phyloP scores from a whole-genome alignment of 148 eudicot genomes.

The Diospyros kaki region DNA sequence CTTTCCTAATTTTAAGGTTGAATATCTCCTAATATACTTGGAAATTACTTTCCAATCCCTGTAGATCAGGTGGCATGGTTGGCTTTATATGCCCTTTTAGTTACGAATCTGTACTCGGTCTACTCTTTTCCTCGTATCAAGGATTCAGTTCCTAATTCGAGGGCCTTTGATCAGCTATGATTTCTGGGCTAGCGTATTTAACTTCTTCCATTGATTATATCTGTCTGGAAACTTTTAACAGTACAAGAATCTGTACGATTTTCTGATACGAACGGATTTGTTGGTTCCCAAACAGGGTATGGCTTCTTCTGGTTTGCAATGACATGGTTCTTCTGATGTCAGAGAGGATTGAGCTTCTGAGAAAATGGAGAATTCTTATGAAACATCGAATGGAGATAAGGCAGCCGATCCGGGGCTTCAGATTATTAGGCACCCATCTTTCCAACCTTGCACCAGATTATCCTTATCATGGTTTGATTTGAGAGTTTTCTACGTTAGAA shows the following conservation, averaged over 20 bases:
- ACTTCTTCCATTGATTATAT: not conserved
- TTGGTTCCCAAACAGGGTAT: slow-evolving; percentile 15
- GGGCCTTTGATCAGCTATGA: slow-evolving; percentile 5
- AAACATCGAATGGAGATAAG: slow-evolving; percentile 26
- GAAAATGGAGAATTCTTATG: slow-evolving; percentile 47
- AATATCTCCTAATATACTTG: not conserved
- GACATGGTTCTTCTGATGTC: not conserved
- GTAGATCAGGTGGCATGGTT: not conserved
- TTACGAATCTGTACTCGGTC: slow-evolving; percentile 7
- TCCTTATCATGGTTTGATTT: slow-evolving; percentile 55
- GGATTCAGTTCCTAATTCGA: slow-evolving; percentile 23
- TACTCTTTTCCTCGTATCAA: slow-evolving; percentile 13
- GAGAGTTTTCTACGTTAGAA: slow-evolving; percentile 65
- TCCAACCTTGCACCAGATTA: slow-evolving; percentile 25
- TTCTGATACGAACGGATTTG: not conserved
- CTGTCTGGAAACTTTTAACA: not conserved
- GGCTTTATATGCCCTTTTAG: slow-evolving; percentile 1
- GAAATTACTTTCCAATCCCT: slow-evolving; percentile 4
- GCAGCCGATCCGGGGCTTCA: slow-evolving; percentile 30
- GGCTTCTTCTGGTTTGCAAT: not conserved
- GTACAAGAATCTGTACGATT: not conserved
- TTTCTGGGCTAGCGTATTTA: slow-evolving; percentile 6
- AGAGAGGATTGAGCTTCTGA: slow-evolving; percentile 4
- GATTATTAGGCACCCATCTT: slow-evolving; percentile 40
- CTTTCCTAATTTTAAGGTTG: slow-evolving; percentile 3